Conservation (phyloP, 2,329 filamentous ascomycete species). For the Epichloe gansuensis region DNA sequence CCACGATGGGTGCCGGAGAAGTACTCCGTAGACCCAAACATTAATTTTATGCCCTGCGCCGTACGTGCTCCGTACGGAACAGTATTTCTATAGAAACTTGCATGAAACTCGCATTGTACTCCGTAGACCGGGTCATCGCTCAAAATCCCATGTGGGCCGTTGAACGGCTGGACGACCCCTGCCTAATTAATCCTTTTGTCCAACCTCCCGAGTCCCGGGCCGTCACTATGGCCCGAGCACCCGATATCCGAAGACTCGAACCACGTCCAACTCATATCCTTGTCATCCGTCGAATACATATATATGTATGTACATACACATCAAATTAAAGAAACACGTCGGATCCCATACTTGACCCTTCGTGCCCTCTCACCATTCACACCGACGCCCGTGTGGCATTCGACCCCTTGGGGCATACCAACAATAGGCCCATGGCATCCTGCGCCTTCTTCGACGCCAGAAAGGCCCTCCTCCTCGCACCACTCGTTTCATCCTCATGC, state of each 20-base stretch:
- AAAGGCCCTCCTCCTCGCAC: constrained; percentile 28
- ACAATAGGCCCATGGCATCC: constrained; percentile 21
- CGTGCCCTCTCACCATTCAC: no score
- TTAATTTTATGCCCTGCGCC: no score
- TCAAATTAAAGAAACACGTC: no score
- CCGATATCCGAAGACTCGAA: background rate
- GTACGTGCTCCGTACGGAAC: no score
- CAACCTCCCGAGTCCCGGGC: background rate
- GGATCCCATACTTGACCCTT: no score
- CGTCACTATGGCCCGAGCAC: background rate
- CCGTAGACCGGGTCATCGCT: no score
- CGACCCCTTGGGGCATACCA: background rate
- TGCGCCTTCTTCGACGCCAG: constrained; percentile 25
- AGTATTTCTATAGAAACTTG: no score
- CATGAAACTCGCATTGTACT: no score
- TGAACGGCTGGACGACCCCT: background rate
- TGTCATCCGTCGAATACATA: background rate
- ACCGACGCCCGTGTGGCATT: background rate
- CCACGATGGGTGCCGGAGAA: no score
- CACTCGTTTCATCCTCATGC: constrained; percentile 34
- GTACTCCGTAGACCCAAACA: no score
- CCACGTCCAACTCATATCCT: background rate
- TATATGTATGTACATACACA: background rate
- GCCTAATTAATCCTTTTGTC: background rate
- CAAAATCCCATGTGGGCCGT: background rate